Evolutionary conservation across 176 grass and related monocot species (phyloP).

Genomic region (Tillandsia leiboldiana): DNA sequence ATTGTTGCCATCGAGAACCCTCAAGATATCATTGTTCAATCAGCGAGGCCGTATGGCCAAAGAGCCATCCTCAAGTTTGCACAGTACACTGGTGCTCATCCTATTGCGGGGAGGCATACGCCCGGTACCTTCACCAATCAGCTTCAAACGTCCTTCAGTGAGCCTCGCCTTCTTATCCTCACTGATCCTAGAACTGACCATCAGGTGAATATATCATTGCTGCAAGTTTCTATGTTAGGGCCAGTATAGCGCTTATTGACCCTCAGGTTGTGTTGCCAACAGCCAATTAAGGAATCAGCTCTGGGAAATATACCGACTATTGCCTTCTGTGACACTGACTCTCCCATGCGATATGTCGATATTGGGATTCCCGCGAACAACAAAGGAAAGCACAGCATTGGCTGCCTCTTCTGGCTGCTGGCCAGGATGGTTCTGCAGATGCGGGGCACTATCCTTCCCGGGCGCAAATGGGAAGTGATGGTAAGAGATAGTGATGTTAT

Average conservation of each 20-base stretch:
- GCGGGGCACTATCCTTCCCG: constrained; percentile 73
- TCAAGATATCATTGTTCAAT: constrained; percentile 87
- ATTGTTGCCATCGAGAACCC: constrained; percentile 92
- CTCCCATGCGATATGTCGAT: constrained; percentile 84
- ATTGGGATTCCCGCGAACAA: constrained; percentile 89
- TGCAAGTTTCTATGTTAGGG: neutral
- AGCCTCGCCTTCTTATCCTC: constrained; percentile 81
- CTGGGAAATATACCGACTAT: constrained; percentile 83
- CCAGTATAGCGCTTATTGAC: neutral
- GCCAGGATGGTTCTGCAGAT: constrained; percentile 89
- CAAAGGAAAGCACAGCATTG: constrained; percentile 86
- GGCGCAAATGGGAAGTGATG: constrained; percentile 90
- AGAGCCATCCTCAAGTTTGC: constrained; percentile 84
- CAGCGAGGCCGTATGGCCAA: constrained; percentile 83
- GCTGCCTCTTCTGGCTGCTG: constrained; percentile 86
- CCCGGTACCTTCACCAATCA: constrained; percentile 93
- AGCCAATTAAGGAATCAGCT: constrained; percentile 94
- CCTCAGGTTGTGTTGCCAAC: constrained; percentile 3
- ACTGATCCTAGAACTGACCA: constrained; percentile 88
- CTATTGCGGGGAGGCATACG: constrained; percentile 82
- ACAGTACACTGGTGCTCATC: constrained; percentile 74
- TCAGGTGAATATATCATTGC: constrained; percentile 31
- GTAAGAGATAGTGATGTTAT: constrained; percentile 20
- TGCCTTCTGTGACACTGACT: constrained; percentile 89
- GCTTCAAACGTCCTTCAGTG: constrained; percentile 85